Evolutionary conservation across 163 green algal genomes (phyloP).

Genomic region (Scenedesmus sp.): DNA sequence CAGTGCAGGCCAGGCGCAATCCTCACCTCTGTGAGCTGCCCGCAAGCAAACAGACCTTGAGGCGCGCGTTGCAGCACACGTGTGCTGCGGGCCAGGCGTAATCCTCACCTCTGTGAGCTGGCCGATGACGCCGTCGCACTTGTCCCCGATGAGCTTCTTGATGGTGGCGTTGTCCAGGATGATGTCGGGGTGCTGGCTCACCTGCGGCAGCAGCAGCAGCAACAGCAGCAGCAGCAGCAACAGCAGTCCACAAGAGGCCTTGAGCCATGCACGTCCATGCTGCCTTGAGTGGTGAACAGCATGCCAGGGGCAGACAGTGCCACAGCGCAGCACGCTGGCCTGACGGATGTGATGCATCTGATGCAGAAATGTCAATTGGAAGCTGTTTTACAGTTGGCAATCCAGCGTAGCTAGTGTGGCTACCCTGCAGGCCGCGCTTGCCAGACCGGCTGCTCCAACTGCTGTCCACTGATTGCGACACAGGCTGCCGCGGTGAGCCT

Average conservation of each 20-base stretch:
- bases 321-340: no score
- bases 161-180: conserved; percentile 94
- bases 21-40: neutral
- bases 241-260: neutral
- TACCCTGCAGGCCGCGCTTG: no score
- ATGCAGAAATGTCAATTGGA: no score
- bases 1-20: neutral
- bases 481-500: no score
- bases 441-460: no score
- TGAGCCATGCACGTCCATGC: neutral
- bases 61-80: neutral
- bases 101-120: conserved; percentile 92
- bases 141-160: conserved; percentile 89
- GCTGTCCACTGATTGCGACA: no score
- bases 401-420: no score
- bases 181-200: conserved; percentile 82
- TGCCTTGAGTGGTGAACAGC: neutral
- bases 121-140: conserved; percentile 96
- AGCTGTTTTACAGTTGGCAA: no score
- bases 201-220: conserved; percentile 62
- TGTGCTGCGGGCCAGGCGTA: neutral
- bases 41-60: neutral
- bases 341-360: no score
- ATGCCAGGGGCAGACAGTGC: neutral
- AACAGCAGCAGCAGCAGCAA: neutral